Base-by-base conservation (phyloP, 2,329 filamentous ascomycete genomes). In the Calonectria leucothoes region DNA sequence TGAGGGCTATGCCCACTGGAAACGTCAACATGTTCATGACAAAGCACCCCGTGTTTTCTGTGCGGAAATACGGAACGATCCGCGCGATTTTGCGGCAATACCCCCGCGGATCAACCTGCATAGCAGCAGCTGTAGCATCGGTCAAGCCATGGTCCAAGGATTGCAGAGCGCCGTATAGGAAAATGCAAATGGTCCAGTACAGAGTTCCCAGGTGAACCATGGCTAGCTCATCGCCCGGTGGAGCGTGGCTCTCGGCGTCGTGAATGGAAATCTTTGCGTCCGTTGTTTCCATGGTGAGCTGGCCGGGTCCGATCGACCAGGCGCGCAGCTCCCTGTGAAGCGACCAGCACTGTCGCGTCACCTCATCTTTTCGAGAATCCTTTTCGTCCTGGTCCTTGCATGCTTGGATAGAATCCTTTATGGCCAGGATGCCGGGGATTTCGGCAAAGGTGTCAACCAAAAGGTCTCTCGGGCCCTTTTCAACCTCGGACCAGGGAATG, bases 151-250 rank as follows among this genome's bases (percentile, higher is more conserved):
- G 5, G n/a, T 17, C 11, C 6, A 31, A 27, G 20, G 23, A 11
- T 48, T 49, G 23, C 20, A 61, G 8, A 49, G 61, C 39, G 2
- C 42, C 31, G 10, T 61, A 69, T 20, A 69, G 27, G 20, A 69
- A 39, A n/a, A 49, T 31, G 52, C 66, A 69, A 20, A 39, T 69
- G 12, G 51, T 35, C 66, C 67, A 69, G 31, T 69, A 52, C 10
- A 64, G 20, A 4, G 52, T 35, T 12, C 55, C 67, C 2, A 69
- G 25, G 31, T 69, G 55, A 51, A 39, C 42, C 29, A 69, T 42
- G 14, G 67, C 39, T 12, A 69, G 10, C 4, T 64, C 45, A 39
- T 64, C 55, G 17, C 15, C n/a, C 5, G 67, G 39, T 17, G 20
- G 45, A 12, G 11, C 14, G n/a, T 23, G 23, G 17, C n/a, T 17